These are phyloP conservation scores for Panaeolus cyanescens DNA, from an alignment of 768 basidiomycete species.

Conservation along the genomic window DNA sequence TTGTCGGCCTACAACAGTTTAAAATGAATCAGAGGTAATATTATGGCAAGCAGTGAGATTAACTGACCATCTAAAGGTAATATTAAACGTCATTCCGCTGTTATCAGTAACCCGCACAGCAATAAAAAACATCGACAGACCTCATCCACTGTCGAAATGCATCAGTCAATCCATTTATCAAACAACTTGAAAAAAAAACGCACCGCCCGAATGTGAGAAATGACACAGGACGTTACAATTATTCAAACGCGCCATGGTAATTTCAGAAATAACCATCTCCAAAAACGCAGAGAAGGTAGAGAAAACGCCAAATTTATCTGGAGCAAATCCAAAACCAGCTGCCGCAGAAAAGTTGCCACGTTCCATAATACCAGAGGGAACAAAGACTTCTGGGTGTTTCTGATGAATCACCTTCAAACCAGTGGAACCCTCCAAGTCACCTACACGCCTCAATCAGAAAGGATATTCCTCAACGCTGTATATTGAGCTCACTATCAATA, in stretches of 20 bases:
- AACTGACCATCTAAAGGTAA: conserved; percentile 30
- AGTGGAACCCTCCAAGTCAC: conserved; percentile 87
- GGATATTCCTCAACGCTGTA: background rate
- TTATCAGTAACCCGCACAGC: background rate
- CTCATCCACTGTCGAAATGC: conserved; percentile 48
- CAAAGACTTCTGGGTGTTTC: conserved; percentile 87
- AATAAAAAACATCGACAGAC: conserved; percentile 24
- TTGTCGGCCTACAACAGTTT: conserved; percentile 41
- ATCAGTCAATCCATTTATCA: too few relatives aligned
- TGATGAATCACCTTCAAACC: conserved; percentile 87
- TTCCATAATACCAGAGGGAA: conserved; percentile 88
- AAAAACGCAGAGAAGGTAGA: conserved; percentile 92
- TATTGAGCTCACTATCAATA: conserved; percentile 71
- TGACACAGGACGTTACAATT: conserved; percentile 86
- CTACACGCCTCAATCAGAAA: conserved; percentile 30
- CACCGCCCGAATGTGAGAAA: conserved; percentile 88
- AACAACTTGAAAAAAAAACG: conserved; percentile 19
- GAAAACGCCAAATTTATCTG: conserved; percentile 84
- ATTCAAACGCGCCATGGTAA: conserved; percentile 93
- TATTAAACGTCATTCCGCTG: background rate
- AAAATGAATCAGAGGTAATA: conserved; percentile 1
- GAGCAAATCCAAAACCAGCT: conserved; percentile 84
- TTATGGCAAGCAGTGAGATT: background rate
- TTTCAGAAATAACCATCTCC: conserved; percentile 87
- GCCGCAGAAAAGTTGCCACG: conserved; percentile 83